Conservation (phyloP, 2,329 filamentous ascomycete genomes). For the Penicillium sp. region DNA sequence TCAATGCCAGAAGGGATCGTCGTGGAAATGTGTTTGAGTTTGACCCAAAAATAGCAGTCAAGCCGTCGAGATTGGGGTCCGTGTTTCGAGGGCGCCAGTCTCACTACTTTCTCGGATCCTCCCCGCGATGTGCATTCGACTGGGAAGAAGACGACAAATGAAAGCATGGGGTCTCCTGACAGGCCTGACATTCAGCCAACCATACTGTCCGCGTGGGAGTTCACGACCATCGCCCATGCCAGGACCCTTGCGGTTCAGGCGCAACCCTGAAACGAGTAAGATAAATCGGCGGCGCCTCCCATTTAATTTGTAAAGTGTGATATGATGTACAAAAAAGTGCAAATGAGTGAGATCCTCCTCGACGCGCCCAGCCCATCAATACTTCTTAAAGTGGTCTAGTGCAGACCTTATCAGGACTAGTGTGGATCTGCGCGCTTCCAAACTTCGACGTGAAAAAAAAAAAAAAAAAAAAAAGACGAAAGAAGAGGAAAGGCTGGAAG, state of each 20-base stretch:
- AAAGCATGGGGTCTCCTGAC: constrained; percentile 24
- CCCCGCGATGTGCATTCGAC: neutral
- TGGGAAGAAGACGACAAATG: constrained; percentile 14
- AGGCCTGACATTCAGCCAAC: neutral
- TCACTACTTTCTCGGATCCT: constrained; percentile 16
- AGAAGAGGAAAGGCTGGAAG: constrained; percentile 4
- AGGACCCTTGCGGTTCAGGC: neutral
- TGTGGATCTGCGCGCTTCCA: constrained; percentile 16
- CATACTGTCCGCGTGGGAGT: neutral
- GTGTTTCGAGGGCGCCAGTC: constrained; percentile 1
- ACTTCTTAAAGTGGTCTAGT: constrained; percentile 15
- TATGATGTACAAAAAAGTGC: neutral
- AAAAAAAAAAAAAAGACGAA: constrained; percentile 4
- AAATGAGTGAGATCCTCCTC: neutral
- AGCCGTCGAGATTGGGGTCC: neutral
- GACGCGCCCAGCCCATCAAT: neutral
- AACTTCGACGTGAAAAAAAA: constrained; percentile 21
- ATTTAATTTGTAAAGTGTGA: neutral
- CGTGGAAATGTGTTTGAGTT: constrained; percentile 1
- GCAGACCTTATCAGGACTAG: constrained; percentile 17
- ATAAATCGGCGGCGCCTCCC: neutral
- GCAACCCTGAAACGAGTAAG: neutral
- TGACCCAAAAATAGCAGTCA: constrained; percentile 14
- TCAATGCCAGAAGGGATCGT: neutral
- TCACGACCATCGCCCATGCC: neutral